Base-by-base conservation (phyloP, 345 rosid genomes). In the Brassica nigra region DNA sequence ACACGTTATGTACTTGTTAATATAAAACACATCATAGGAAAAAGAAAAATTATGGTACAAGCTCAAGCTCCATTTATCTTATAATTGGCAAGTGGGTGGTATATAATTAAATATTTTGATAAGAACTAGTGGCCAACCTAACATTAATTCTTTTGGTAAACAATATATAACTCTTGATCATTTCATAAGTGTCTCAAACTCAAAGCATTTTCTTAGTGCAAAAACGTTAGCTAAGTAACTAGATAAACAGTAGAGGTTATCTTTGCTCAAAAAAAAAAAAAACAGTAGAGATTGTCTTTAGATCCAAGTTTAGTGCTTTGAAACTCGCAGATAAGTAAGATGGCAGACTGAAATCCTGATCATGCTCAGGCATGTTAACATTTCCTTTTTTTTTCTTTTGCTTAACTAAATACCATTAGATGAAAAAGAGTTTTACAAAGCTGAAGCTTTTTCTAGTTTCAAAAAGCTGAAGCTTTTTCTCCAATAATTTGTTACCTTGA, bases 61-160 rank as follows among this genome's bases (percentile, higher is more conserved):
- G n/a, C 65, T 78, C 14, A 64, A 70, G 57, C 27, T 65, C 77
- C 62, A 65, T 78, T 30, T 6, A 49, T 64, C 20, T 16, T 37
- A 65, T 18, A 54, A 52, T 36, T 66, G 47, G 62, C 16, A 14
- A 49, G 18, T 49, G 18, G 18, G 54, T 12, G 15, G 57, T 49
- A 7, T 37, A 4, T n/a, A 4, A n/a, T 49, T n/a, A 49, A 49
- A 49, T 4, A 49, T 47, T 64, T 62, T 62, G 75, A 80, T 62
- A 74, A 68, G 61, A 78, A 80, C 78, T 33, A 68, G 49, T 62
- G 47, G 58, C 78, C 83, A 68, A 74, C 75, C 28, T 49, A 34
- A 4, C 75, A 27, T 68, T 74, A 74, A 74, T 74, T n/a, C 15
- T 47, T 2, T 47, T 61, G 37, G 63, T 42, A 58, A 42, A 11